These are phyloP conservation scores for Pseudocercospora macadamiae DNA, from an alignment of 2,329 filamentous ascomycete species.

Conservation along the genomic window DNA sequence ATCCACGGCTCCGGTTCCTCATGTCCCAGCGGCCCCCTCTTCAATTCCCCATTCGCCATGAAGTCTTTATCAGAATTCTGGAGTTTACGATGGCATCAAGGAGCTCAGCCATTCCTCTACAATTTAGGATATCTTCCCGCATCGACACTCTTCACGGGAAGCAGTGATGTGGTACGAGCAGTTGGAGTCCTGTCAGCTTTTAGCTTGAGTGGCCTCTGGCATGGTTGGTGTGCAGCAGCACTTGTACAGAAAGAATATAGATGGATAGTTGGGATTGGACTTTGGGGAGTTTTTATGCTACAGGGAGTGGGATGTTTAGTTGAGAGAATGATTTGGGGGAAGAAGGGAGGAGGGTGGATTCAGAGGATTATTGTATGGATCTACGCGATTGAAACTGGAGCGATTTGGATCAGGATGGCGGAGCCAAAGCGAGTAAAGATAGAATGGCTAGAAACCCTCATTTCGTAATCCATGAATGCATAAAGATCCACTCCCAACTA, in stretches of 20 bases:
- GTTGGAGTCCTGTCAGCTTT: constrained; percentile 11
- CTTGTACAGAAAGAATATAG: neutral
- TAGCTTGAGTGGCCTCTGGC: constrained; percentile 16
- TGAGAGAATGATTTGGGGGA: constrained; percentile 10
- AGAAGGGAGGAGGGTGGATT: neutral
- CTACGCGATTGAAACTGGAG: constrained; percentile 12
- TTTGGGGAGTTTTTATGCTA: constrained; percentile 11
- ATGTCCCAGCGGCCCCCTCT: neutral
- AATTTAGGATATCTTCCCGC: constrained; percentile 10
- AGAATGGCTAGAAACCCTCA: neutral
- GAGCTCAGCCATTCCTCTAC: constrained; percentile 12
- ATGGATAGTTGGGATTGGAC: neutral
- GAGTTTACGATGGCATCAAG: constrained; percentile 17
- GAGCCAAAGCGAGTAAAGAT: neutral
- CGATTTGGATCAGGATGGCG: constrained; percentile 3
- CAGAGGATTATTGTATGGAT: constrained; percentile 10
- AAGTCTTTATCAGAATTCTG: constrained; percentile 7
- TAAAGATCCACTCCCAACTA: no score
- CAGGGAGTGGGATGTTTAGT: constrained; percentile 17
- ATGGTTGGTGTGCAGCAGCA: constrained; percentile 13
- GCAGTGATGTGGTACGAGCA: neutral
- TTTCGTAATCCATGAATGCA: no score
- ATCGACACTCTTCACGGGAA: neutral
- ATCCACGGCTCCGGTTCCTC: no score
- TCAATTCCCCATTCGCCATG: constrained; percentile 9